These are phyloP conservation scores for Cryptosporidium andersoni DNA, from an alignment of 169 alveolate species.

Conservation along the genomic window DNA sequence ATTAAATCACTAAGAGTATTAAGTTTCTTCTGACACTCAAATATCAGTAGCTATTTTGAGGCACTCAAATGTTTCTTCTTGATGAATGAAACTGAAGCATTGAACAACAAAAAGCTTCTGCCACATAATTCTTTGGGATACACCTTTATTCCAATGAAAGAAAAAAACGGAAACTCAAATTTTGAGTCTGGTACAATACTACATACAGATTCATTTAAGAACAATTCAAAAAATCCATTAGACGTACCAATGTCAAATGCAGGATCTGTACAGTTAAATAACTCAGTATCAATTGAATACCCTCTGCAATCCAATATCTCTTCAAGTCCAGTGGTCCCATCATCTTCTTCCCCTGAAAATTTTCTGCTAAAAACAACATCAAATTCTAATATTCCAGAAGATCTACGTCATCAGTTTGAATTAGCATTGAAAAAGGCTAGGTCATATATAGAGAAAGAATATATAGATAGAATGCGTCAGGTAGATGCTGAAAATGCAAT, in stretches of 20 bases:
- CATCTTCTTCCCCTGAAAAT: slow-evolving; percentile 3
- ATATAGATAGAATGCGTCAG: slow-evolving; percentile 61
- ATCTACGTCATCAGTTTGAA: slow-evolving; percentile 60
- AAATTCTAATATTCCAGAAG: slow-evolving; percentile 65
- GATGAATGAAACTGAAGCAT: slow-evolving; percentile 17
- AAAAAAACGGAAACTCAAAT: slow-evolving; percentile 1
- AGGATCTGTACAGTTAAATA: neutral
- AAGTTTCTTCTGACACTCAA: too few relatives aligned
- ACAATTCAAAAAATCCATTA: slow-evolving; percentile 19
- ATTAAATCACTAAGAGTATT: neutral
- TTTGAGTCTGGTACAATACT: neutral
- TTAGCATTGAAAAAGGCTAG: slow-evolving; percentile 63
- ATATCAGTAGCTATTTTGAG: neutral
- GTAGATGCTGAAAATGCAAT: slow-evolving; percentile 62
- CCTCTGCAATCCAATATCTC: slow-evolving; percentile 17
- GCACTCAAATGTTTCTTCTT: neutral
- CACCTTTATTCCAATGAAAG: slow-evolving; percentile 24
- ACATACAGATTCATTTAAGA: neutral
- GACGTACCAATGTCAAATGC: neutral
- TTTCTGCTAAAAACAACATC: neutral
- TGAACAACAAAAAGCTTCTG: slow-evolving; percentile 11
- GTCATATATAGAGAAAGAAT: slow-evolving; percentile 64
- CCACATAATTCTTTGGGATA: slow-evolving; percentile 56
- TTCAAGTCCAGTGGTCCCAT: neutral
- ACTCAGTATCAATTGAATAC: neutral